A percentile compares a stretch with the other conserved stretches of the same genome.
These are phyloP conservation scores for Solanum bulbocastanum DNA, from an alignment of 257 asterid species.

Conservation along the genomic window DNA sequence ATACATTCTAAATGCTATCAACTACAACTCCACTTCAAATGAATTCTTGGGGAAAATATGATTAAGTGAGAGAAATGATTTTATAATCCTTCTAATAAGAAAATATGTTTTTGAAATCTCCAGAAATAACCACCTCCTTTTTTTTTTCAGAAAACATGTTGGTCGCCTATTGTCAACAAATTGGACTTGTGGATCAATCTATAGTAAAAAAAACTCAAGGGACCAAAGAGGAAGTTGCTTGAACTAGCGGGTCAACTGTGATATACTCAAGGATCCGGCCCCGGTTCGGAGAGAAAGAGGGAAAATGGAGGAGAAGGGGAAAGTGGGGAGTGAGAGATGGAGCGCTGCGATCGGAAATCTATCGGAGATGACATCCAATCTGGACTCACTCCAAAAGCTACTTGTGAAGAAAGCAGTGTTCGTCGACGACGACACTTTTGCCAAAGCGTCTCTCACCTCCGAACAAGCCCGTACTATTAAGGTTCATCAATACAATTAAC, in stretches of 20 bases:
- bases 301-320: constrained; percentile 50
- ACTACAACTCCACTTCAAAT: neutral
- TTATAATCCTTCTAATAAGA: neutral
- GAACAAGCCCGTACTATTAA: constrained; percentile 90
- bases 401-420: constrained; percentile 71
- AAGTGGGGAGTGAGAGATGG: constrained; percentile 70
- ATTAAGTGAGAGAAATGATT: neutral
- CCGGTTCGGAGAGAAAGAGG: constrained; percentile 1
- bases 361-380: constrained; percentile 62
- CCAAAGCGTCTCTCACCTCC: constrained; percentile 71
- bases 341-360: constrained; percentile 78
- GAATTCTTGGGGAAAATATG: no score
- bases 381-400: constrained; percentile 71
- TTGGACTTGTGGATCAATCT: neutral
- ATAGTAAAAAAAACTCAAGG: neutral
- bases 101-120: no score
- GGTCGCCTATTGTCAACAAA: neutral
- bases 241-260: neutral
- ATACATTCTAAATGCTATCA: neutral
- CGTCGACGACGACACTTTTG: constrained; percentile 85
- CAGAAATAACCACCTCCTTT: neutral
- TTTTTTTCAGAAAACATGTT: neutral
- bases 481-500: constrained; percentile 20
- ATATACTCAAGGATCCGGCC: neutral
- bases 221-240: neutral